Evolutionary conservation across 495 filamentous ascomycete genomes (phyloP), one percentile per base, ranked within the genome.

Genomic region (Xylaria curta): DNA sequence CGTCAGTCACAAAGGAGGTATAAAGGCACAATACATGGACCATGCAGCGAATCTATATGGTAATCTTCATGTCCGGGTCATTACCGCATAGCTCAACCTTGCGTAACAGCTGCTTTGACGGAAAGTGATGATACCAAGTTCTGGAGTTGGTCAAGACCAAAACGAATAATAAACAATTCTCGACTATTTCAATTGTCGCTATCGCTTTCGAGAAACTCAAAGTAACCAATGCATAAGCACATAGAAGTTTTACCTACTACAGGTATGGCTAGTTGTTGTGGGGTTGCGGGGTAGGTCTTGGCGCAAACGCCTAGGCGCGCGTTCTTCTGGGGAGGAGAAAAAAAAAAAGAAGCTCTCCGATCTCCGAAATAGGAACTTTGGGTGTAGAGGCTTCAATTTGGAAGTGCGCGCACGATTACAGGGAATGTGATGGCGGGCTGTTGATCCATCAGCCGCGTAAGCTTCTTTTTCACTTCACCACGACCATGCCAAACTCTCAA

Each of bases 401-500:
- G 3, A 62, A 24, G 13, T 1, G 42, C 26, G 8, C 42, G 17
- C 40, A 66, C 9, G 36, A 36, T 51, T 40, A 3, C 26, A 15
- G 19, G 7, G 15, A 53, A n/a, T 40, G 4, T 4, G 46, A 66
- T 46, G 47, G 4, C n/a, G 28, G 26, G 24, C 28, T 38, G 40
- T 26, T 26, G 46, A 40, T n/a, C 3, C 13, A 17, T 51, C 53
- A 31, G 40, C 47, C 12, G 26, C 6, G 1, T 9, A 60, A 64
- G 70, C 24, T 44, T 10, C 42, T 33, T 31, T 49, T 40, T 71
- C 31, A 8, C 38, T 42, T 12, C 4, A 42, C 33, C 56, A 65
- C 54, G 51, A 74, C 53, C 51, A 78, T 79, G 76, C 68, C 36
- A 71, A 63, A 31, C 38, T 31, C 63, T 64, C 47, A 47, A 79